Conservation (phyloP, 1,284 basidiomycete species). For the Puccinia brachypodii region DNA sequence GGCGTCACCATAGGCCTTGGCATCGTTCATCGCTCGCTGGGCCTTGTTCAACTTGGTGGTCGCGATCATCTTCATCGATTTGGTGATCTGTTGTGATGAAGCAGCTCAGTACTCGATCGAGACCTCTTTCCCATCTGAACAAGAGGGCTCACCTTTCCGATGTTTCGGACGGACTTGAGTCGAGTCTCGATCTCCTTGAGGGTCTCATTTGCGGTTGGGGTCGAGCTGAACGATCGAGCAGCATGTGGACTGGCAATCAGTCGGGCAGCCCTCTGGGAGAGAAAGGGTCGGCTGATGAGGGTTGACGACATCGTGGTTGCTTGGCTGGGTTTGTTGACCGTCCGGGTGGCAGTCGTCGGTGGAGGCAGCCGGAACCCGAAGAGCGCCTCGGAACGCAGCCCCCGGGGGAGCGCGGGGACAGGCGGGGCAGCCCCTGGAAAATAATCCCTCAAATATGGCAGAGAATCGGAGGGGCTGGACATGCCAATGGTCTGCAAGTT, state of each 20-base stretch:
- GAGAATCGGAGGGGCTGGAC: too few species aligned
- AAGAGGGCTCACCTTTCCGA: slow-evolving; percentile 33
- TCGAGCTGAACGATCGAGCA: slow-evolving; percentile 64
- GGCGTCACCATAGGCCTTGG: slow-evolving; percentile 90
- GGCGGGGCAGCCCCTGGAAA: background rate
- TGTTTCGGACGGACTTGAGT: slow-evolving; percentile 91
- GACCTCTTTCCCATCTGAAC: background rate
- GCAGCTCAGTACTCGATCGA: background rate
- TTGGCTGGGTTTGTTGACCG: background rate
- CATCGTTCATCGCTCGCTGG: slow-evolving; percentile 87
- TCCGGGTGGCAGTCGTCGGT: background rate
- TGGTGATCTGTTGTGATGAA: slow-evolving; percentile 31
- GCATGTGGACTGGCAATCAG: background rate
- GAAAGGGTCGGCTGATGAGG: slow-evolving; percentile 21
- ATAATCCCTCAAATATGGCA: background rate
- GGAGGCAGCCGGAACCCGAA: background rate
- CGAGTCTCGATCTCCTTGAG: slow-evolving; percentile 95
- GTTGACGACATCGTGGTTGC: slow-evolving; percentile 37
- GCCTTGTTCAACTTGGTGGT: slow-evolving; percentile 96
- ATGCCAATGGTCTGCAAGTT: too few species aligned
- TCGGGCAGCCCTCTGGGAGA: slow-evolving; percentile 13
- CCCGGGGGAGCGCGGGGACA: background rate
- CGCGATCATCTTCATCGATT: slow-evolving; percentile 98
- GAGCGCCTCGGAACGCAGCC: too few species aligned
- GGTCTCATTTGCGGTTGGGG: slow-evolving; percentile 87